A percentile compares a stretch with the other conserved stretches of the same genome.
phyloP scores from a whole-genome alignment of 2,329 filamentous ascomycete genomes.

The Epichloe hybrida region DNA sequence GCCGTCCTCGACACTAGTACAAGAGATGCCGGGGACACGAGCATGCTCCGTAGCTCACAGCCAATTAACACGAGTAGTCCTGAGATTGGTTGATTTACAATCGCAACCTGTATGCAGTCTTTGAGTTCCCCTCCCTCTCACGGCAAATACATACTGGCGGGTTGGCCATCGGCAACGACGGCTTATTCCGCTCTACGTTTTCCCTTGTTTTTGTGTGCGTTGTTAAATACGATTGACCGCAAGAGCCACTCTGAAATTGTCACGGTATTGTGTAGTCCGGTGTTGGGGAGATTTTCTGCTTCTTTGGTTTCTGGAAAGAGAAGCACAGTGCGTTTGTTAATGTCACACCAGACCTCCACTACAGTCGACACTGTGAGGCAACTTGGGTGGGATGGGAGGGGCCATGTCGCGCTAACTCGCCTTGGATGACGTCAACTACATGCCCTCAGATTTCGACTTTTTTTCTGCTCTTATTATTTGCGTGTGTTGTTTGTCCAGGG shows the following conservation, averaged over 20 bases:
- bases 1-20: background rate
- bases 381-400: background rate
- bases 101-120: background rate
- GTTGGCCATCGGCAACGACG: too few relatives aligned
- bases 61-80: too few relatives aligned
- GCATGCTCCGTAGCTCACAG: too few relatives aligned
- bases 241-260: too few relatives aligned
- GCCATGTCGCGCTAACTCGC: conserved; percentile 3
- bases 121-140: background rate
- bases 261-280: too few relatives aligned
- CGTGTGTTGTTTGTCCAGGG: too few relatives aligned
- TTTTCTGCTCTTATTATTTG: background rate
- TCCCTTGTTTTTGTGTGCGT: too few relatives aligned
- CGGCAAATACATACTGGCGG: too few relatives aligned
- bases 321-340: background rate
- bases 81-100: background rate
- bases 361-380: background rate
- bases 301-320: background rate
- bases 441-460: background rate
- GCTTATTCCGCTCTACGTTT: too few relatives aligned
- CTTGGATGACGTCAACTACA: conserved; percentile 3
- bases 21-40: too few relatives aligned
- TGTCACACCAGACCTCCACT: background rate
- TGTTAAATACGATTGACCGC: too few relatives aligned
- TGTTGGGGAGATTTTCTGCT: background rate